Conservation (phyloP, 441 rosid species). For the Eruca vesicaria region DNA sequence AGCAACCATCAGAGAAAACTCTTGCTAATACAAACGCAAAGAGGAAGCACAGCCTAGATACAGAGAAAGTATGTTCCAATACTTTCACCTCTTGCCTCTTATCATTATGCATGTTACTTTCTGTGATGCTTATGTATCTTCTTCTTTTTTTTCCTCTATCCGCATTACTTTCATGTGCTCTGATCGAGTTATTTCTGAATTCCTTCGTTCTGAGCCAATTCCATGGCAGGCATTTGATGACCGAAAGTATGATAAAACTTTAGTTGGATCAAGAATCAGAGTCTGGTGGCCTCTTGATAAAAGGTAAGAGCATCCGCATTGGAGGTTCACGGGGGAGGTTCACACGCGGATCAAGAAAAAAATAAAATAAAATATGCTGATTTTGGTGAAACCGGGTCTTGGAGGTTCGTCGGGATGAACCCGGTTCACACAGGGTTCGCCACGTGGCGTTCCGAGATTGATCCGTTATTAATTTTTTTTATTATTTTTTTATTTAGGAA, state of each 20-base stretch:
- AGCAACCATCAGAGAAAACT: constrained; percentile 48
- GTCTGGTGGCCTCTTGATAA: background rate
- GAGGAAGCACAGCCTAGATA: background rate
- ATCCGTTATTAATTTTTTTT: too few species aligned
- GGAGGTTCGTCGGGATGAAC: too few species aligned
- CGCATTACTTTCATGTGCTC: background rate
- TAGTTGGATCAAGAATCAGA: background rate
- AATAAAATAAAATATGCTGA: too few species aligned
- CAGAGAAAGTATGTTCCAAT: background rate
- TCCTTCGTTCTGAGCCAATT: background rate
- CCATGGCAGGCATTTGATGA: background rate
- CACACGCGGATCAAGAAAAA: too few species aligned
- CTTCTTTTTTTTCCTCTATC: too few species aligned
- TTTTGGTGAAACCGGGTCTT: too few species aligned
- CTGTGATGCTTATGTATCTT: too few species aligned
- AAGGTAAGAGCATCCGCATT: background rate
- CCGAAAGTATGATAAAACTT: background rate
- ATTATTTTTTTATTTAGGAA: too few species aligned
- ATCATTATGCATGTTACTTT: too few species aligned
- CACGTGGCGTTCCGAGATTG: too few species aligned
- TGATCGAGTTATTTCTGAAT: background rate
- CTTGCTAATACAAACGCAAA: background rate
- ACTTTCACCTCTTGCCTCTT: background rate
- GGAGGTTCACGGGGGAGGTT: too few species aligned
- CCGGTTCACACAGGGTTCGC: too few species aligned